Conservation (phyloP, 257 asterid genomes). For the Nicotiana otophora region DNA sequence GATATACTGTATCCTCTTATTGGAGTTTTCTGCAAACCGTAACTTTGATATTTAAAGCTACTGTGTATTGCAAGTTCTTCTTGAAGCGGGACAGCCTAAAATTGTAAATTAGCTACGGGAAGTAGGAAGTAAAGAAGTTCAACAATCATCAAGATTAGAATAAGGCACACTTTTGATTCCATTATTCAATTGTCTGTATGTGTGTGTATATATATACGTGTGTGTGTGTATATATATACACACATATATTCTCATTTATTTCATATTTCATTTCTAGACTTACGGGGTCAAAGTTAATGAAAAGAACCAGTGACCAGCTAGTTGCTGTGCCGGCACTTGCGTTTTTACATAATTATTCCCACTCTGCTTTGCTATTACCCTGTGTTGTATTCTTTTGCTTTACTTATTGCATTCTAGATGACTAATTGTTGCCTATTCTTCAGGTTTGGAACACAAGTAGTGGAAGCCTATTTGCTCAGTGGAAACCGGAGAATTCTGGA, state of each 20-base stretch:
- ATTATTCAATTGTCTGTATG: neutral
- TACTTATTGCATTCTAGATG: neutral
- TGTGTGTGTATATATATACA: neutral
- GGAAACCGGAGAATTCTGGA: constrained; percentile 17
- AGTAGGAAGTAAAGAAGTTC: neutral
- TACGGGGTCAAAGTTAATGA: neutral
- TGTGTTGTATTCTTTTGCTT: neutral
- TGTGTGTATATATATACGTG: neutral
- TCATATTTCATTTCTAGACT: neutral
- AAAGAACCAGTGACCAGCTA: neutral
- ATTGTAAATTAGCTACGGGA: neutral
- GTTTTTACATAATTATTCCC: neutral
- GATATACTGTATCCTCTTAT: neutral
- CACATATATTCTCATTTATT: neutral
- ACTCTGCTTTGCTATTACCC: neutral
- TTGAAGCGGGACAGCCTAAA: neutral
- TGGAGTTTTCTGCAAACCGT: neutral
- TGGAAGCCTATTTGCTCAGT: constrained; percentile 25
- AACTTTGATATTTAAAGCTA: neutral
- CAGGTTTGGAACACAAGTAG: constrained; percentile 31
- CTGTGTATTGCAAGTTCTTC: neutral
- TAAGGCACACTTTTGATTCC: neutral
- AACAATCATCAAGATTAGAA: neutral
- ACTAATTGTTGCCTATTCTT: neutral
- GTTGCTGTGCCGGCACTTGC: neutral